Evolutionary conservation across 768 basidiomycete genomes (phyloP).

Genomic region (Phallus indusiatus): DNA sequence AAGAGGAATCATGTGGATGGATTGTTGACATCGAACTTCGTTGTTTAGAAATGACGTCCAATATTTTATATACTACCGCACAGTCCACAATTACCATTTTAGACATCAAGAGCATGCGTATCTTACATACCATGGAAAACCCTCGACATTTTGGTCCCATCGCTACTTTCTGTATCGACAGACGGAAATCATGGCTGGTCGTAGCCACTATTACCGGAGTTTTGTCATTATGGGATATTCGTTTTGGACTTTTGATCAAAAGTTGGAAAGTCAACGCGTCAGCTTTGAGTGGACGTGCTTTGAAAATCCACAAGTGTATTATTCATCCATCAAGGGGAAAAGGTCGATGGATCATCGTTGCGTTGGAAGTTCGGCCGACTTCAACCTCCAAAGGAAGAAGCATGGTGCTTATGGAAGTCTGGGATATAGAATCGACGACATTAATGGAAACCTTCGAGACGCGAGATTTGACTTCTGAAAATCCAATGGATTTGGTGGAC

Average conservation of each 20-base stretch:
- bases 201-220: constrained; percentile 81
- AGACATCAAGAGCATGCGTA: constrained; percentile 78
- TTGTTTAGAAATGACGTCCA: constrained; percentile 60
- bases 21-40: background rate
- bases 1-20: background rate
- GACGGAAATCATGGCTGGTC: constrained; percentile 79
- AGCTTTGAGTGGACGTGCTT: constrained; percentile 39
- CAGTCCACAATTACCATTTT: constrained; percentile 66
- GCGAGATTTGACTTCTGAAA: constrained; percentile 11
- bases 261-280: constrained; percentile 69
- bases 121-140: constrained; percentile 70
- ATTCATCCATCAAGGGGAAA: constrained; percentile 83
- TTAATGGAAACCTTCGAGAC: constrained; percentile 76
- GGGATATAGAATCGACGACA: constrained; percentile 79
- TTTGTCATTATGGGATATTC: constrained; percentile 88
- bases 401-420: constrained; percentile 64
- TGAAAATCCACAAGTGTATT: constrained; percentile 61
- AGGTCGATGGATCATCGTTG: constrained; percentile 86
- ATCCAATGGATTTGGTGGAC: constrained; percentile 27
- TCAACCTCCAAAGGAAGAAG: constrained; percentile 26
- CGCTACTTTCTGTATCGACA: constrained; percentile 75
- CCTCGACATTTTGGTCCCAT: constrained; percentile 83
- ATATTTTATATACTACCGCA: constrained; percentile 78
- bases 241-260: constrained; percentile 82
- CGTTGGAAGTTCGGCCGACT: constrained; percentile 38